Evolutionary conservation across 257 asterid genomes (phyloP), one percentile per base, ranked within the genome.

Genomic region (Lavandula angustifolia): DNA sequence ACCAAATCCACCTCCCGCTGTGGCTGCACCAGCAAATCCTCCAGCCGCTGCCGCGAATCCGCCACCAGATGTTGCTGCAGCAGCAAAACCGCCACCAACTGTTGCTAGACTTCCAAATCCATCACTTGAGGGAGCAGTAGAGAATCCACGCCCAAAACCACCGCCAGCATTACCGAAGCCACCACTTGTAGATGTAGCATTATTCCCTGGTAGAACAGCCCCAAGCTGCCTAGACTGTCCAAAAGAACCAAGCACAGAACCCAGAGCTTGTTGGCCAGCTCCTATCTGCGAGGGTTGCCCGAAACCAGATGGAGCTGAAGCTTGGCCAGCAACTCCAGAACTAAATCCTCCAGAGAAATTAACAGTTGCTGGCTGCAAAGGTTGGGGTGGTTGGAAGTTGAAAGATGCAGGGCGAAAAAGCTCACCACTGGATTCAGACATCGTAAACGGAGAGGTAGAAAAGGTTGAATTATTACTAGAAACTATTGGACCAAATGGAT

Each of bases 161-260:
- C 73, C 70, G 64, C 82, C 71, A 31, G 77, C 79, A 31, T 77
- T 60, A 35, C 76, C 83, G 57, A 84, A 84, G 33, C 80, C 81
- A 79, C 80, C 81, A 79, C 69, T 68, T 13, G 92, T 74, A 65
- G 95, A 62, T 79, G 27, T 22, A 66, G 64, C 72, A 73, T 79
- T 81, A 77, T 74, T 84, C 75, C 85, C 96, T 0, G 87, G 83
- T 54, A 83, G 70, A 50, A 89, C 87, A 60, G 82, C 64, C 62
- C 99, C 99, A 69, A 89, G 67, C 82, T 89, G 99, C 76, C 99
- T 85, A 49, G 97, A 84, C 76, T 90, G 97, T 74, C 97, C 99
- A 83, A 92, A 92, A 67, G 81, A 53, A 80, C 99, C 99, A 65
- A 92, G 96, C 59, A 89, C 90, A 9, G 97, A 85, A 42, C 94